Conservation (phyloP, 2,329 filamentous ascomycete genomes). For the Plectosphaerella cucumerina region DNA sequence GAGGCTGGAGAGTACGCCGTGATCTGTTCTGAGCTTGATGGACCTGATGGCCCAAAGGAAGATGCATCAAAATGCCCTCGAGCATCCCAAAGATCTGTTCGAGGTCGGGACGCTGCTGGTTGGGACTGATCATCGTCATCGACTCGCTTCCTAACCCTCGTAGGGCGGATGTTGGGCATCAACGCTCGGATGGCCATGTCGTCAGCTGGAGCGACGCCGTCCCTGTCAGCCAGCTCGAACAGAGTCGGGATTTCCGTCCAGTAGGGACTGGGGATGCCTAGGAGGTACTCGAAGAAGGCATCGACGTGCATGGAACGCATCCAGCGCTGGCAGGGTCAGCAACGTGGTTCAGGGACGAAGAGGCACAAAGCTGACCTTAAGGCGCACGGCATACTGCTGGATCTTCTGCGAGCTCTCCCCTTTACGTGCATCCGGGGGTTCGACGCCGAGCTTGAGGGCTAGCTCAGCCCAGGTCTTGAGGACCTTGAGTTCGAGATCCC, state of each 20-base stretch:
- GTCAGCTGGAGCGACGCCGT: conserved; percentile 81
- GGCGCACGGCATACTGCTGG: conserved; percentile 86
- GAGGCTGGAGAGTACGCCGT: too few species aligned
- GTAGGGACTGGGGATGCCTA: conserved; percentile 74
- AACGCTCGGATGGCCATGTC: conserved; percentile 83
- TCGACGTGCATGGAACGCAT: conserved; percentile 96
- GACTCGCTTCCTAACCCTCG: conserved; percentile 57
- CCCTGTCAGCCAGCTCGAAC: conserved; percentile 50
- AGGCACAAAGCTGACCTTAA: conserved; percentile 60
- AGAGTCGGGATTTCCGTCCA: conserved; percentile 67
- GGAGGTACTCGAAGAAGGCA: conserved; percentile 88
- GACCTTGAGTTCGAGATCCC: conserved; percentile 73
- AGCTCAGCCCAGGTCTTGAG: conserved; percentile 92
- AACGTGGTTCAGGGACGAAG: background rate
- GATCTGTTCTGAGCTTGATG: background rate
- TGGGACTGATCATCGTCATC: conserved; percentile 53
- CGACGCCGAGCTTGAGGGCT: conserved; percentile 81
- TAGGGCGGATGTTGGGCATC: conserved; percentile 69
- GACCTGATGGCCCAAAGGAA: background rate
- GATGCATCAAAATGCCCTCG: background rate
- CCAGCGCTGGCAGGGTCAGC: conserved; percentile 63
- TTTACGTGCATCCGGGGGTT: conserved; percentile 75
- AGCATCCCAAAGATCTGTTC: conserved; percentile 21
- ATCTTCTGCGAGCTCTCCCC: conserved; percentile 90
- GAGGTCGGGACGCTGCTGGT: conserved; percentile 53